phyloP scores from a whole-genome alignment of 805 yeast genomes.

The Starmerella scarabaei region DNA sequence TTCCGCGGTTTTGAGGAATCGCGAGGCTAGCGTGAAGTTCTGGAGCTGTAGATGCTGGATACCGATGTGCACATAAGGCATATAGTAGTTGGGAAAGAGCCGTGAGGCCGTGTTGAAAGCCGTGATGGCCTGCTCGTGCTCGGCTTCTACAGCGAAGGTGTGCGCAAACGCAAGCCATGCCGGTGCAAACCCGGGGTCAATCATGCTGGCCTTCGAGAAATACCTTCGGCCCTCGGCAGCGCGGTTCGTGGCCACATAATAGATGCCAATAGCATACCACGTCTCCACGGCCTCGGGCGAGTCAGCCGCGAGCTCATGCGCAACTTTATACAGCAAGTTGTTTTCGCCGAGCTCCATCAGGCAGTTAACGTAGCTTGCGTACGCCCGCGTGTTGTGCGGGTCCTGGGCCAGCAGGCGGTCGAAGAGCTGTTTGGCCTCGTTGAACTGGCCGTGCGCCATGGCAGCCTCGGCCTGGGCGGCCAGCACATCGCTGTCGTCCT shows the following conservation, averaged over 20 bases:
- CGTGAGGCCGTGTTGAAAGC: conserved; percentile 94
- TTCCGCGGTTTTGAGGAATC: conserved; percentile 63
- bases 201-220: conserved; percentile 76
- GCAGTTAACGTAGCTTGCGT: conserved; percentile 73
- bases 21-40: conserved; percentile 71
- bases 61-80: conserved; percentile 81
- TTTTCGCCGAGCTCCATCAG: conserved; percentile 72
- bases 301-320: conserved; percentile 75
- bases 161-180: conserved; percentile 99
- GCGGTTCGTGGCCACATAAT: conserved; percentile 63
- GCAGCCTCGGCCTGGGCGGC: conserved; percentile 54
- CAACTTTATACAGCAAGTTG: conserved; percentile 62
- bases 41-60: conserved; percentile 92
- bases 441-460: conserved; percentile 66
- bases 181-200: conserved; percentile 81
- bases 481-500: conserved; percentile 51
- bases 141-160: conserved; percentile 96
- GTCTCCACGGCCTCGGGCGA: conserved; percentile 73
- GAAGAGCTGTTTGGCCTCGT: conserved; percentile 61
- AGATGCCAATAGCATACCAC: conserved; percentile 87
- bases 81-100: conserved; percentile 60
- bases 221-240: conserved; percentile 72
- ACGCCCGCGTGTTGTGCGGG: conserved; percentile 52
- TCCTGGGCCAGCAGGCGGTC: conserved; percentile 41
- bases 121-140: conserved; percentile 94